Evolutionary conservation across 1,139 yeast genomes (phyloP).

Genomic region (Yamadazyma triangularis): DNA sequence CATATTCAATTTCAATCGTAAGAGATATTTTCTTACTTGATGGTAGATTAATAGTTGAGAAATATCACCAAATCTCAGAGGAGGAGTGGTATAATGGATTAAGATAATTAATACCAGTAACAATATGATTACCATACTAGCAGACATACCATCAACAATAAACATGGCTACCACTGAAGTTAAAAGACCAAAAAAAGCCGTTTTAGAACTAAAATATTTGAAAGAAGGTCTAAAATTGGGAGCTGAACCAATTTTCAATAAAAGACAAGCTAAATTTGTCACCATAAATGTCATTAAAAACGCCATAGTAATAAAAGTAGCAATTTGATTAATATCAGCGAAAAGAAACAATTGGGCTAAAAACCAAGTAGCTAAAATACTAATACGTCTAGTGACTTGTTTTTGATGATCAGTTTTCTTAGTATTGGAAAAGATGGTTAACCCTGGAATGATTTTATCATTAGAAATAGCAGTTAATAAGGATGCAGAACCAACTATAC

Average conservation of each 20-base stretch:
- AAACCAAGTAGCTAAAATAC: slow-evolving; percentile 69
- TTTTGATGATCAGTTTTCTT: slow-evolving; percentile 36
- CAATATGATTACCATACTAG: slow-evolving; percentile 67
- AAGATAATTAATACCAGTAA: slow-evolving; percentile 62
- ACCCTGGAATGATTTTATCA: slow-evolving; percentile 79
- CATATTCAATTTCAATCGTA: slow-evolving; percentile 73
- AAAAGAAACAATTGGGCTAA: slow-evolving; percentile 79
- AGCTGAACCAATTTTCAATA: slow-evolving; percentile 83
- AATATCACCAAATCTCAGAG: slow-evolving; percentile 96
- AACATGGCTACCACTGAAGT: slow-evolving; percentile 82
- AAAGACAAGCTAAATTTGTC: slow-evolving; percentile 87
- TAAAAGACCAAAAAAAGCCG: slow-evolving; percentile 74
- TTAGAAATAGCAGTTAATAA: slow-evolving; percentile 86
- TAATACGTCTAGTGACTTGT: slow-evolving; percentile 48
- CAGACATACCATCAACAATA: slow-evolving; percentile 87
- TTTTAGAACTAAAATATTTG: slow-evolving; percentile 73
- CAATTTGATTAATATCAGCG: slow-evolving; percentile 89
- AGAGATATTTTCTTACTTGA: slow-evolving; percentile 86
- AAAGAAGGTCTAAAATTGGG: slow-evolving; percentile 96
- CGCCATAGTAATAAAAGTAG: slow-evolving; percentile 95
- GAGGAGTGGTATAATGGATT: slow-evolving; percentile 89
- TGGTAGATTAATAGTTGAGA: slow-evolving; percentile 92
- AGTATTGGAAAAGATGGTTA: slow-evolving; percentile 50
- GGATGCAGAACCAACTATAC: slow-evolving; percentile 91
- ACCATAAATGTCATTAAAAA: slow-evolving; percentile 93